phyloP scores from a whole-genome alignment of 2,329 filamentous ascomycete genomes.

The Periconia sp. region DNA sequence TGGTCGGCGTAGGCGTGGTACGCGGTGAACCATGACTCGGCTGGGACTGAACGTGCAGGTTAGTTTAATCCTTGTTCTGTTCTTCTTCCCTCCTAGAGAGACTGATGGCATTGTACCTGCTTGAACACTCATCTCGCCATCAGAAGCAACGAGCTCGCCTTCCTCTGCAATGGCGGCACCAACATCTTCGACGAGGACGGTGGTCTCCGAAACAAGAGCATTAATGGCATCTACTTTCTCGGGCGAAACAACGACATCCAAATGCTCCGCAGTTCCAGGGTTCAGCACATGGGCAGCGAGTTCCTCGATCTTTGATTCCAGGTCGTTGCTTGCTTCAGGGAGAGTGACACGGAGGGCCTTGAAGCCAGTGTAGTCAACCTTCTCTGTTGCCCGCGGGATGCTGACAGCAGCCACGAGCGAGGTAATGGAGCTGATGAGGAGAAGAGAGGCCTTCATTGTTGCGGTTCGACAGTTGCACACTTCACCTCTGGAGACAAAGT shows the following conservation, averaged over 20 bases:
- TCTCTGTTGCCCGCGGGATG: conserved; percentile 28
- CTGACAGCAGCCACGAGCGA: conserved; percentile 25
- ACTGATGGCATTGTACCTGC: conserved; percentile 21
- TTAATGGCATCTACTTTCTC: conserved; percentile 33
- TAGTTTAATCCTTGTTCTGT: conserved; percentile 5
- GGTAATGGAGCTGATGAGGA: conserved; percentile 28
- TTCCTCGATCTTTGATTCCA: conserved; percentile 32
- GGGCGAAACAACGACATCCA: conserved; percentile 41
- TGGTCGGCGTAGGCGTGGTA: conserved; percentile 41
- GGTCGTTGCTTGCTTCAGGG: conserved; percentile 18
- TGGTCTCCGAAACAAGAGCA: conserved; percentile 27
- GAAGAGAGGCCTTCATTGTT: conserved; percentile 30
- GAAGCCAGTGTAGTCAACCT: conserved; percentile 41
- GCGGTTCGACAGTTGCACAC: conserved; percentile 1
- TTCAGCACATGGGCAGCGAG: conserved; percentile 37
- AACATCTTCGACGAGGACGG: conserved; percentile 37
- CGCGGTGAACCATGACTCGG: conserved; percentile 39
- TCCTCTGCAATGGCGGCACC: conserved; percentile 37
- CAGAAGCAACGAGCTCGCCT: conserved; percentile 24
- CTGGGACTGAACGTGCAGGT: conserved; percentile 19
- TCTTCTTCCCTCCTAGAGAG: neutral
- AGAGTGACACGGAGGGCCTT: conserved; percentile 35
- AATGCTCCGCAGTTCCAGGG: conserved; percentile 26
- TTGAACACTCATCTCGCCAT: conserved; percentile 28
- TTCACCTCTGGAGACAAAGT: neutral